Evolutionary conservation across 176 grass and related monocot species (phyloP), one percentile per base, ranked within the genome.

Genomic region (Areca catechu): DNA sequence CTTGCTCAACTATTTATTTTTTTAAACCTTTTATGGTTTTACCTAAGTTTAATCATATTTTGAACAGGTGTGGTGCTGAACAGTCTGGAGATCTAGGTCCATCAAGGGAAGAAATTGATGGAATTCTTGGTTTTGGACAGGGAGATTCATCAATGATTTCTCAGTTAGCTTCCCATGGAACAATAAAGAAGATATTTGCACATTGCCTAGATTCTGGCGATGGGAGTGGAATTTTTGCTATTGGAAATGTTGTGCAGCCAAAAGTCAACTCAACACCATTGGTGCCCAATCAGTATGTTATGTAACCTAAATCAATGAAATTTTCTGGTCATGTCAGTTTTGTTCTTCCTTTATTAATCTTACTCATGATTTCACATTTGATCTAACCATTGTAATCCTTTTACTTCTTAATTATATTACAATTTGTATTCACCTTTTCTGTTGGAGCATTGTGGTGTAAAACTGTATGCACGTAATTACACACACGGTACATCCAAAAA

Each of bases 71-170:
- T 28, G 92, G 92, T 22, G 83, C 86, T 28, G 72, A 96, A 65
- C 81, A 88, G 25, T 84, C 79, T 77, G 92, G 92, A 52, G 86
- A 80, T 78, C 58, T 96, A 74, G 92, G 86, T 24, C 82, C 86
- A 22, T 75, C 86, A 6, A 72, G 3, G 20, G 71, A 82, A 80
- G 83, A 86, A 1, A 77, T 96, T 49, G 92, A 96, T 51, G 92
- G 92, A 65, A 96, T 96, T 74, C 77, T 96, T 54, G 92, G 92
- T 61, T 96, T 96, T 54, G 92, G 92, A 18, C 92, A 96, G 60
- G 28, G 86, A 16, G 85, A 90, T 69, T 66, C 83, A 15, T 96
- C 92, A 1, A 60, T 96, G 73, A 60, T 96, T 5, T 88, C 92
- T 9, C 92, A 96, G 63, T 62, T 96, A 22, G 80, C 83, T 65